Percentiles rank a stretch among this genome's conserved stretches.
Conservation (phyloP, 2,329 filamentous ascomycete genomes). For the Stagonosporopsis chrysanthemi region DNA sequence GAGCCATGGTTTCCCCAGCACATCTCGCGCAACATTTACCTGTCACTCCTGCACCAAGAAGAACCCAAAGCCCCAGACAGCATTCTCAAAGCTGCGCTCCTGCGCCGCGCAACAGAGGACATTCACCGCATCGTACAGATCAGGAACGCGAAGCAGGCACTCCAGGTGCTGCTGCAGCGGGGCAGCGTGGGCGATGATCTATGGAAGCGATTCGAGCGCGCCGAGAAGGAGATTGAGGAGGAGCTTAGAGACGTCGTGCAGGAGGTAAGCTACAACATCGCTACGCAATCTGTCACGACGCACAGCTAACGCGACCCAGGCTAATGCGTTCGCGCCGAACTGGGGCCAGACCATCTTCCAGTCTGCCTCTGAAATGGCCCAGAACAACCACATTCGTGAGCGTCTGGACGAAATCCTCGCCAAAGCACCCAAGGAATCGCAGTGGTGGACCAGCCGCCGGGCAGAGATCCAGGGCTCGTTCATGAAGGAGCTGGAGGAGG, state of each 20-base stretch:
- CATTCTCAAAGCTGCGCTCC: constrained; percentile 84
- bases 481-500: constrained; percentile 82
- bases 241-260: constrained; percentile 92
- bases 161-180: constrained; percentile 81
- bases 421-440: constrained; percentile 75
- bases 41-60: constrained; percentile 85
- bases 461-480: constrained; percentile 76
- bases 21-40: constrained; percentile 91
- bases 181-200: constrained; percentile 96
- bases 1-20: constrained; percentile 95
- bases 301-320: constrained; percentile 61
- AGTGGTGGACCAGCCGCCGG: constrained; percentile 91
- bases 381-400: constrained; percentile 79
- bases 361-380: constrained; percentile 92
- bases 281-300: neutral
- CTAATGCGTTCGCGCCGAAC: constrained; percentile 84
- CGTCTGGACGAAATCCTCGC: constrained; percentile 77
- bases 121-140: constrained; percentile 91
- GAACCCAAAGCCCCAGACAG: constrained; percentile 78
- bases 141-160: constrained; percentile 85
- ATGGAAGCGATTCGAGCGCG: constrained; percentile 88
- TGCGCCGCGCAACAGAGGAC: constrained; percentile 90
- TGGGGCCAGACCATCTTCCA: constrained; percentile 98
- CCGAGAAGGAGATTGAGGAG: constrained; percentile 97
- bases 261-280: constrained; percentile 67